phyloP scores from a whole-genome alignment of 805 yeast species.

The Candida oleophila region DNA sequence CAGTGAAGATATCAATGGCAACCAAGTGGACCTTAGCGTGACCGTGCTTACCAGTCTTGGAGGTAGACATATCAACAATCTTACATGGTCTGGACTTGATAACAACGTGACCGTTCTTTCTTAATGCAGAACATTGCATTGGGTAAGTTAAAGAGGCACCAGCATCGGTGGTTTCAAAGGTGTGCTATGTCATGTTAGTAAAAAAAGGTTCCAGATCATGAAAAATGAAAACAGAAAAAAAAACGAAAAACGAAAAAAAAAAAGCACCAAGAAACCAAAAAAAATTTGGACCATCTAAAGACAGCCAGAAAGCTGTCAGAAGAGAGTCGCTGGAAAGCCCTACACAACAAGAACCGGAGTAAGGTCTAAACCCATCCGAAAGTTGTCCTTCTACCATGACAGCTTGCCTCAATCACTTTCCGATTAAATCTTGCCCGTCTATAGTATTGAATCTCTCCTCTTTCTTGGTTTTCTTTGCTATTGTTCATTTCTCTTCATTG shows the following conservation, averaged over 20 bases:
- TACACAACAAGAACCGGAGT: no score
- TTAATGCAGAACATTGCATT: conserved; percentile 99
- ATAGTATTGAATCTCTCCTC: not conserved
- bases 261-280: not conserved
- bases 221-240: no score
- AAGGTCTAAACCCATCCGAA: no score
- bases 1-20: conserved; percentile 98
- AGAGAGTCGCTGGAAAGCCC: no score
- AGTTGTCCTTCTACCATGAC: no score
- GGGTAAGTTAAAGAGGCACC: conserved; percentile 99
- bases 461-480: not conserved
- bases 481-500: not conserved
- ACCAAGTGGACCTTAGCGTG: conserved; percentile 99
- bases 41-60: conserved; percentile 99
- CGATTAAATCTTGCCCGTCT: no score
- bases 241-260: no score
- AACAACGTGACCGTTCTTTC: conserved; percentile 99
- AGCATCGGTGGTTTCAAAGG: conserved; percentile 97
- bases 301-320: no score
- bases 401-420: no score
- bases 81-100: conserved; percentile 99
- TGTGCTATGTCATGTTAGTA: conserved; percentile 52
- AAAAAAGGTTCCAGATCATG: not conserved
- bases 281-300: no score
- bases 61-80: conserved; percentile 99